Percentiles rank a stretch among this genome's conserved stretches.
Evolutionary conservation across 306 rosid species (phyloP).

Genomic region (Citrullus amarus): DNA sequence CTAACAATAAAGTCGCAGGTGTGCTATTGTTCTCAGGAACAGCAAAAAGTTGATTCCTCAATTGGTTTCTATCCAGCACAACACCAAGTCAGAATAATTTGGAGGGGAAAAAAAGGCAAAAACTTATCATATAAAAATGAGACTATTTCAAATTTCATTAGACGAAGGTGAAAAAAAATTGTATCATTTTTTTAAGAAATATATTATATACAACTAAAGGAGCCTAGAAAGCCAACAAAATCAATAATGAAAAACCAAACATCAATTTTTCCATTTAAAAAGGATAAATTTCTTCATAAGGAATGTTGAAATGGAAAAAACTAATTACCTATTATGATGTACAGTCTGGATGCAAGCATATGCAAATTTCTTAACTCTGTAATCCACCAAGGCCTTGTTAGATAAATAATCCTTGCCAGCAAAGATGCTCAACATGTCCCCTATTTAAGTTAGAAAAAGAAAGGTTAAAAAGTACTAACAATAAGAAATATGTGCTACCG

Average conservation of each 20-base stretch:
- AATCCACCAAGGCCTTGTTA: constrained; percentile 52
- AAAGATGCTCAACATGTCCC: constrained; percentile 50
- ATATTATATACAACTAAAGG: neutral
- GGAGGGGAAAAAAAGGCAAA: neutral
- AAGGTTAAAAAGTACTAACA: constrained; percentile 10
- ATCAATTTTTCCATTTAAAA: neutral
- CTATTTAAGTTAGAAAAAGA: constrained; percentile 30
- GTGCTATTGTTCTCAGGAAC: constrained; percentile 33
- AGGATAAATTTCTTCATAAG: neutral
- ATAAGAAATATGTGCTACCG: neutral
- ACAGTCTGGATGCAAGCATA: constrained; percentile 59
- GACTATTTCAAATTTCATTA: neutral
- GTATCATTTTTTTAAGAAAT: neutral
- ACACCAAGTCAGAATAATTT: constrained; percentile 21
- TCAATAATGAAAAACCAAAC: neutral
- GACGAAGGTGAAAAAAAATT: neutral
- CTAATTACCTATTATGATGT: constrained; percentile 60
- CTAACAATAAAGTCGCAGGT: constrained; percentile 49
- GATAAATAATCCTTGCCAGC: constrained; percentile 61
- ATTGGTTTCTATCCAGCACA: constrained; percentile 43
- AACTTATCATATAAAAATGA: neutral
- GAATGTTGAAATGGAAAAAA: neutral
- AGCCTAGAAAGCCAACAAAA: neutral
- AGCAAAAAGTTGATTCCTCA: constrained; percentile 56
- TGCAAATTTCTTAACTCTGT: constrained; percentile 64